Evolutionary conservation across 345 rosid species (phyloP).

Genomic region (Dipteronia dyeriana): DNA sequence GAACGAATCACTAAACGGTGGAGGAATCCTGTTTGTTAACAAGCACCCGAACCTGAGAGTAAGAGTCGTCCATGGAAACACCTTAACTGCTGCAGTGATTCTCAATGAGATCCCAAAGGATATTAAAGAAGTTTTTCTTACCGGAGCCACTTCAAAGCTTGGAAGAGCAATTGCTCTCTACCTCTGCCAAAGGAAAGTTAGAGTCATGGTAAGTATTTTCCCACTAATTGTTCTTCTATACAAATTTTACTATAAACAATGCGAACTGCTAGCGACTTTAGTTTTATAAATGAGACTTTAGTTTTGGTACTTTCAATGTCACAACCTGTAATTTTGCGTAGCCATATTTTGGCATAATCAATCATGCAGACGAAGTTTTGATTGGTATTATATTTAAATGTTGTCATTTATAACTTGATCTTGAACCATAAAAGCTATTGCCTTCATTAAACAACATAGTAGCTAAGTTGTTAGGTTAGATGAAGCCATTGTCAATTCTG

Average conservation of each 20-base stretch:
- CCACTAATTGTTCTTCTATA: too few relatives aligned
- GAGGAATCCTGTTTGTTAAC: conserved; percentile 87
- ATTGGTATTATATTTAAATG: too few relatives aligned
- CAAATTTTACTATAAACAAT: too few relatives aligned
- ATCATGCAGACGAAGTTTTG: background rate
- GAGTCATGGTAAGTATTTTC: conserved; percentile 72
- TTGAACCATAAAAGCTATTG: background rate
- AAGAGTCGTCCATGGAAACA: conserved; percentile 95
- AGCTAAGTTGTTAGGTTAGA: background rate
- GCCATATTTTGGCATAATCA: background rate
- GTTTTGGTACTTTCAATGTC: background rate
- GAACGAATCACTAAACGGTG: conserved; percentile 97
- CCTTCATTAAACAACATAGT: background rate
- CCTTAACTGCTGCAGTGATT: conserved; percentile 95
- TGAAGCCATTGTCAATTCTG: background rate
- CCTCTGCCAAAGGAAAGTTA: conserved; percentile 73
- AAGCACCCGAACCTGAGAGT: conserved; percentile 80
- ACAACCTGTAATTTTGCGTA: background rate
- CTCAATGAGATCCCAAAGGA: conserved; percentile 73
- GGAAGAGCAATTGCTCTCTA: conserved; percentile 97
- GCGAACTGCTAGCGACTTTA: too few relatives aligned
- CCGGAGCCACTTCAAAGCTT: conserved; percentile 98
- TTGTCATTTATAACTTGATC: too few relatives aligned
- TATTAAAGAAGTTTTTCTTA: conserved; percentile 79
- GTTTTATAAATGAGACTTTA: background rate